A percentile compares a stretch with the other conserved stretches of the same genome.
Conservation (phyloP, 2,329 filamentous ascomycete genomes). For the Tolypocladium album region DNA sequence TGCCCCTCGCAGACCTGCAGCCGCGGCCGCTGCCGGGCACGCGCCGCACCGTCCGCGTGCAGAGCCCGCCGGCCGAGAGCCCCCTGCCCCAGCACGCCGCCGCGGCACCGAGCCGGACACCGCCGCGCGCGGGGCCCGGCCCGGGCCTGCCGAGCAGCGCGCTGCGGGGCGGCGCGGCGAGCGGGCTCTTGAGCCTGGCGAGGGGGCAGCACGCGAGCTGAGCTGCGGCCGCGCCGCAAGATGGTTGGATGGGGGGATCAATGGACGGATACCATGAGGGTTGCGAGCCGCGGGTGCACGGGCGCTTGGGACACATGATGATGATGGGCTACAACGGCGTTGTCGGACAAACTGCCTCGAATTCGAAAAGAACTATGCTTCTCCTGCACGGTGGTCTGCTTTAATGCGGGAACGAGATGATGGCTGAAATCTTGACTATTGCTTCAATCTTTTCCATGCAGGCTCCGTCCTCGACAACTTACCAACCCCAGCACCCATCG, state of each 20-base stretch:
- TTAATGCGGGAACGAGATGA: neutral
- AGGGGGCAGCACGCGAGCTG: slow-evolving; percentile 6
- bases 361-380: neutral
- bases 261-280: neutral
- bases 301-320: neutral
- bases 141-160: slow-evolving; percentile 24
- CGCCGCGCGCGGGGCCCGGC: slow-evolving; percentile 4
- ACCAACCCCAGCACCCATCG: too few species aligned
- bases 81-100: neutral
- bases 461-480: too few species aligned
- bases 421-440: neutral
- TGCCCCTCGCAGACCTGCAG: slow-evolving; percentile 52
- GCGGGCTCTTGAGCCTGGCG: slow-evolving; percentile 39
- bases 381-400: neutral
- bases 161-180: slow-evolving; percentile 37
- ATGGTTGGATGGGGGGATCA: neutral
- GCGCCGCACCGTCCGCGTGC: slow-evolving; percentile 12
- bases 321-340: neutral
- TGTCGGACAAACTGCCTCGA: neutral
- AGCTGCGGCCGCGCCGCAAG: neutral
- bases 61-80: slow-evolving; percentile 7
- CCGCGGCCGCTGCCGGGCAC: slow-evolving; percentile 16
- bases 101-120: neutral
- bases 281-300: neutral
- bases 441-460: neutral